Evolutionary conservation across 2,329 filamentous ascomycete genomes (phyloP).

Genomic region (Colletotrichum acutatum): DNA sequence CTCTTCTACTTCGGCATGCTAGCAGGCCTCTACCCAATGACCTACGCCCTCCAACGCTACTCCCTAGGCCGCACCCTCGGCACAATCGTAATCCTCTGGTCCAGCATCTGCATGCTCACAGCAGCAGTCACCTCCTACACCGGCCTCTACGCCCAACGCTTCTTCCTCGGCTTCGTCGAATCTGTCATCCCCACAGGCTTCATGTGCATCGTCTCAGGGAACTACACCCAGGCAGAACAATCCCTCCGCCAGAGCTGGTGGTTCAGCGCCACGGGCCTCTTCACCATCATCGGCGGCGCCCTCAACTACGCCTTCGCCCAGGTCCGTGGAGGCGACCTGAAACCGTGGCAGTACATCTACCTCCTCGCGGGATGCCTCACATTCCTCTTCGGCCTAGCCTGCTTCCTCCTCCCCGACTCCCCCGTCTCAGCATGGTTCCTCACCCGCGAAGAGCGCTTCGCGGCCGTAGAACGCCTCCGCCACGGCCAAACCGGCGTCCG

Average conservation of each 20-base stretch:
- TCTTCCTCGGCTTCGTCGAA: slow-evolving; percentile 73
- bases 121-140: slow-evolving; percentile 72
- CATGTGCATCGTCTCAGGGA: slow-evolving; percentile 71
- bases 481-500: slow-evolving; percentile 72
- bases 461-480: slow-evolving; percentile 72
- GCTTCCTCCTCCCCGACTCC: slow-evolving; percentile 73
- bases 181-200: slow-evolving; percentile 74
- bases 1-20: slow-evolving; percentile 87
- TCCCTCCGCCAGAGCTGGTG: slow-evolving; percentile 73
- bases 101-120: slow-evolving; percentile 73
- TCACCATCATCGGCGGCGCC: slow-evolving; percentile 71
- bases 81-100: slow-evolving; percentile 72
- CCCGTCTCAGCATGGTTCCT: slow-evolving; percentile 78
- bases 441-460: slow-evolving; percentile 68
- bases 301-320: slow-evolving; percentile 77
- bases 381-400: slow-evolving; percentile 71
- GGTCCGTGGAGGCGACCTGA: slow-evolving; percentile 63
- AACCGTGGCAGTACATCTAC: slow-evolving; percentile 78
- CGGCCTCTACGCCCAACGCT: slow-evolving; percentile 74
- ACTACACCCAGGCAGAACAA: slow-evolving; percentile 75
- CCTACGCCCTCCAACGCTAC: slow-evolving; percentile 76
- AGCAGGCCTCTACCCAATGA: slow-evolving; percentile 78
- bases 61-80: slow-evolving; percentile 73
- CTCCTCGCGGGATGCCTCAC: slow-evolving; percentile 72
- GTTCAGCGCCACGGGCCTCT: slow-evolving; percentile 70